Conservation (phyloP, 164 flowering plant genomes). For the Tetrastigma voinierianum region DNA sequence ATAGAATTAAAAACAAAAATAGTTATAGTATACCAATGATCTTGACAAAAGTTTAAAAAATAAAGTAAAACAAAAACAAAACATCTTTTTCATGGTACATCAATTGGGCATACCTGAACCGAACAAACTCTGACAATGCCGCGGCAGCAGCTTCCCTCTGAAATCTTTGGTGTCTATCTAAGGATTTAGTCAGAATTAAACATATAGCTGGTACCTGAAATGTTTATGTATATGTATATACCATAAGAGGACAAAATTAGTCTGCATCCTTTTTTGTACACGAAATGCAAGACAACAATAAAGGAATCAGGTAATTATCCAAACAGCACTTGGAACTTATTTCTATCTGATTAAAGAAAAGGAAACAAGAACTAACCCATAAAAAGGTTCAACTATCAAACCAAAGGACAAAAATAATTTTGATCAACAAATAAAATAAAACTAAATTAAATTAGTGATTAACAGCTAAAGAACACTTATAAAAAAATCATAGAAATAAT, state of each 20-base stretch:
- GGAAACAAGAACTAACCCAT: no score
- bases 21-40: not conserved
- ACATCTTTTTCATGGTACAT: not conserved
- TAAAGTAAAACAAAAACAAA: not conserved
- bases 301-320: no score
- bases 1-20: no score
- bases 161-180: conserved; percentile 50
- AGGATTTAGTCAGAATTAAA: conserved; percentile 53
- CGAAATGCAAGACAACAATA: not conserved
- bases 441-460: no score
- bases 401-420: no score
- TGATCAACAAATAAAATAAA: no score
- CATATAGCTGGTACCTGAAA: conserved; percentile 72
- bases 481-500: no score
- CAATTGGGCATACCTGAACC: conserved; percentile 54
- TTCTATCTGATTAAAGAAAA: no score
- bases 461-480: no score
- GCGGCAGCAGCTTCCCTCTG: conserved; percentile 97
- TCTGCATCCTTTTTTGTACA: not conserved
- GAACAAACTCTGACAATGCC: conserved; percentile 88
- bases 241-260: conserved; percentile 1
- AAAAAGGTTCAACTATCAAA: no score
- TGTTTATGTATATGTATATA: not conserved
- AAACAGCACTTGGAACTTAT: no score
- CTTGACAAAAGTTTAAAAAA: not conserved